Percentiles rank a stretch among this genome's conserved stretches.
These are phyloP conservation scores for Penicillium arizonense DNA, from an alignment of 495 filamentous ascomycete genomes.

Conservation along the genomic window DNA sequence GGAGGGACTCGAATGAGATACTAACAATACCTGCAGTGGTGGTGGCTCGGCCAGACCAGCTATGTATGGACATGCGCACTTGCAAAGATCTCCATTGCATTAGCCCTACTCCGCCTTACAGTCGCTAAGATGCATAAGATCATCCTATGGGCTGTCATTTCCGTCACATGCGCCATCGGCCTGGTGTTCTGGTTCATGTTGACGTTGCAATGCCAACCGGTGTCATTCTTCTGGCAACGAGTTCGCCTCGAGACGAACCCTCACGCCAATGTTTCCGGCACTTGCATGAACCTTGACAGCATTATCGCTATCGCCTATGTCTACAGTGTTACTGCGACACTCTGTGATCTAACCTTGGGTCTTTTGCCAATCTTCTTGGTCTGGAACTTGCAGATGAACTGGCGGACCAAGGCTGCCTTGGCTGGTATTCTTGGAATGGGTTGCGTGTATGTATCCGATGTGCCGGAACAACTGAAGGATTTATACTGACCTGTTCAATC, in stretches of 20 bases:
- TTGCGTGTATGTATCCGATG: conserved; percentile 31
- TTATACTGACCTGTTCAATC: background rate
- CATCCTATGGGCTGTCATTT: conserved; percentile 32
- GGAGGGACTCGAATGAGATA: background rate
- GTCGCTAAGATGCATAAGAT: conserved; percentile 21
- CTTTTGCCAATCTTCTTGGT: conserved; percentile 36
- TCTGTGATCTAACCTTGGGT: conserved; percentile 41
- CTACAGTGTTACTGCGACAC: conserved; percentile 40
- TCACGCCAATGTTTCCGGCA: conserved; percentile 16
- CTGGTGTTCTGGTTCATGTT: conserved; percentile 40
- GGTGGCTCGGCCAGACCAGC: conserved; percentile 39
- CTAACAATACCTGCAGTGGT: conserved; percentile 31
- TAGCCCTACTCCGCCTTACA: conserved; percentile 42
- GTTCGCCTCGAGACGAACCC: conserved; percentile 6
- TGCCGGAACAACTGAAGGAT: background rate
- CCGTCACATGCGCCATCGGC: conserved; percentile 23
- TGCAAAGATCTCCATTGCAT: conserved; percentile 39
- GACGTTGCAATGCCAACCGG: conserved; percentile 42
- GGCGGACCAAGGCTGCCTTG: conserved; percentile 34
- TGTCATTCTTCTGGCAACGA: conserved; percentile 39
- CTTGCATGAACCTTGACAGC: conserved; percentile 30
- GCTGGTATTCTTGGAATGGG: conserved; percentile 41
- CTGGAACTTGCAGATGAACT: conserved; percentile 40
- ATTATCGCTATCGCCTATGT: conserved; percentile 38
- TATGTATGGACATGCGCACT: conserved; percentile 35